Conservation (phyloP, 2,329 filamentous ascomycete genomes). For the Sphaerulina musiva region DNA sequence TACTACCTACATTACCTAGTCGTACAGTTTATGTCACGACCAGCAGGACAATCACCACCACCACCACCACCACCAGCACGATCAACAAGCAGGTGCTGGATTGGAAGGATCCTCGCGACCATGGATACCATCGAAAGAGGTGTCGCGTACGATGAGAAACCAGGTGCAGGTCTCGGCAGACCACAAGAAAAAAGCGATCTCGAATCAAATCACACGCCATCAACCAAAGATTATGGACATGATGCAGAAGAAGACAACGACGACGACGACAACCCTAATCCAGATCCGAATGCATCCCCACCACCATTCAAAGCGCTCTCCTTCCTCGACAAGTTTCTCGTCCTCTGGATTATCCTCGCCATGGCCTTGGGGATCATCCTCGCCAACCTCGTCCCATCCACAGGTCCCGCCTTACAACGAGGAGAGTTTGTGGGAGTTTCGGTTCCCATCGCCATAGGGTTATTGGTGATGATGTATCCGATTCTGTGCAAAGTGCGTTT, state of each 20-base stretch:
- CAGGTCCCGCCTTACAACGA: slow-evolving; percentile 57
- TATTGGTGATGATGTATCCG: slow-evolving; percentile 91
- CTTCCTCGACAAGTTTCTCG: slow-evolving; percentile 42
- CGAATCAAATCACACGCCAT: background rate
- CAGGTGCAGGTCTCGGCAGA: slow-evolving; percentile 13
- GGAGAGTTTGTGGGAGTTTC: slow-evolving; percentile 68
- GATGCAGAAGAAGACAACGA: background rate
- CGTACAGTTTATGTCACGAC: too few relatives aligned
- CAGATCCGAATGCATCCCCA: background rate
- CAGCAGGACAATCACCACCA: too few relatives aligned
- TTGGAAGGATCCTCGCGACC: background rate
- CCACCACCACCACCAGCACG: background rate
- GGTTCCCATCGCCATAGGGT: slow-evolving; percentile 60
- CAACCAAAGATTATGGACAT: background rate
- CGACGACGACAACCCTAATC: background rate
- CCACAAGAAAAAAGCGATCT: background rate
- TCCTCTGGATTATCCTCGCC: slow-evolving; percentile 65
- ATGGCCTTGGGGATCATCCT: slow-evolving; percentile 70
- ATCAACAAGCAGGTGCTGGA: background rate
- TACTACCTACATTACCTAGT: too few relatives aligned
- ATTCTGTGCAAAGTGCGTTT: slow-evolving; percentile 82
- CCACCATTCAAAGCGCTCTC: slow-evolving; percentile 37
- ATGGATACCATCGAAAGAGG: slow-evolving; percentile 22
- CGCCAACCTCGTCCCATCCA: slow-evolving; percentile 64
- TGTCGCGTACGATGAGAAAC: slow-evolving; percentile 14